Evolutionary conservation across 2,329 filamentous ascomycete species (phyloP), one percentile per base, ranked within the genome.

Genomic region (Aspergillus brasiliensis): DNA sequence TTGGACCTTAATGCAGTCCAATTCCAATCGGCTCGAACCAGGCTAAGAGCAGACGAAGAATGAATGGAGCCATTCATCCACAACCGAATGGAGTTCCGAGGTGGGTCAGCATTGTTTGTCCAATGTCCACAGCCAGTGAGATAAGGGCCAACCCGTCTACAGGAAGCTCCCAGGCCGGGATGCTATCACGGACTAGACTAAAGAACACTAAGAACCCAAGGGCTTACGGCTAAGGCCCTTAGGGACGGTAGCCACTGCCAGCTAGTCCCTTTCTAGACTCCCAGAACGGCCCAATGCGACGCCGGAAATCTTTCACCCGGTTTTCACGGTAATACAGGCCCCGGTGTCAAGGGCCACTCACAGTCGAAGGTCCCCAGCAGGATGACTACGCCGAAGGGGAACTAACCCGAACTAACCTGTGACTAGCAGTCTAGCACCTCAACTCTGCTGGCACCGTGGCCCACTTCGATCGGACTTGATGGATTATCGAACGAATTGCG

Each of bases 401-500:
- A 57, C 44, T 62, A 34, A 34, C 11, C 31, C 31, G 31, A 60
- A 55, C 54, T 17, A 49, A 49, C 8, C n/a, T n/a, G n/a, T n/a
- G n/a, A n/a, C n/a, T n/a, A 49, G n/a, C n/a, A n/a, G n/a, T n/a
- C 46, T 49, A 49, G 46, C 52, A 44, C 23, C 27, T 49, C 25
- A 46, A 54, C 37, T 52, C 25, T 37, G 46, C 47, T 58, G 31
- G 47, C 51, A 57, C 63, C 59, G 58, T 28, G 52, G 56, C 59
- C 61, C 54, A 53, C 61, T 64, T 62, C 65, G 65, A 64, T 67
- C 62, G 60, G 62, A 55, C 23, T 60, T 57, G 49, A 59, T 65
- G 62, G 63, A 65, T 56, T 64, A 67, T 62, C 63, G 58, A 57
- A 61, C 59, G 52, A 57, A 64, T 62, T 61, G 65, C 64, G 61